These are phyloP conservation scores for Fusarium hainanense DNA, from an alignment of 2,329 filamentous ascomycete genomes.

Conservation along the genomic window DNA sequence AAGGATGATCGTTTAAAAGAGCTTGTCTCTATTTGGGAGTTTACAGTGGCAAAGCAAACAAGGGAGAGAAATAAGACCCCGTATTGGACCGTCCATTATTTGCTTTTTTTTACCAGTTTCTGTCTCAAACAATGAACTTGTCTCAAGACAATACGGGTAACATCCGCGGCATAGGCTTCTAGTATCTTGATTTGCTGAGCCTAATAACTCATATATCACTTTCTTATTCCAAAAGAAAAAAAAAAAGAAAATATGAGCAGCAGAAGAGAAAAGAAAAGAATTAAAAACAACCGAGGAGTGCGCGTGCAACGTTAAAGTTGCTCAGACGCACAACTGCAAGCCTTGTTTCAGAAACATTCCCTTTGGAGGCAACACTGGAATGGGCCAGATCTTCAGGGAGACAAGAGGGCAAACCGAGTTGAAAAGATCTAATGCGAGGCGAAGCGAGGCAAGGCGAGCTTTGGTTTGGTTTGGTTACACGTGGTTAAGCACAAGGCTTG, in stretches of 20 bases:
- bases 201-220: background rate
- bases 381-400: conserved; percentile 30
- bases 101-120: conserved; percentile 2
- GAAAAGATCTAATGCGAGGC: background rate
- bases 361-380: conserved; percentile 19
- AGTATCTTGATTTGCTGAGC: background rate
- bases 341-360: conserved; percentile 38
- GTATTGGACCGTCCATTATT: background rate
- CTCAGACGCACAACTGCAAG: conserved; percentile 15
- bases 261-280: background rate
- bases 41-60: background rate
- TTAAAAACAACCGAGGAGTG: background rate
- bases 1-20: background rate
- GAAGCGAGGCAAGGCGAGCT: background rate
- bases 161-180: background rate
- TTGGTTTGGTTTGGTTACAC: conserved; percentile 13
- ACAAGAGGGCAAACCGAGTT: background rate
- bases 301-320: background rate
- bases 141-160: background rate
- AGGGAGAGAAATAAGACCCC: conserved; percentile 2
- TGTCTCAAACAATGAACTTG: conserved; percentile 2
- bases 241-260: background rate
- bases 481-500: conserved; percentile 21
- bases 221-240: background rate
- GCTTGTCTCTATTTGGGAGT: background rate